Conservation (phyloP, 495 filamentous ascomycete species). For the Annulohypoxylon nitens region DNA sequence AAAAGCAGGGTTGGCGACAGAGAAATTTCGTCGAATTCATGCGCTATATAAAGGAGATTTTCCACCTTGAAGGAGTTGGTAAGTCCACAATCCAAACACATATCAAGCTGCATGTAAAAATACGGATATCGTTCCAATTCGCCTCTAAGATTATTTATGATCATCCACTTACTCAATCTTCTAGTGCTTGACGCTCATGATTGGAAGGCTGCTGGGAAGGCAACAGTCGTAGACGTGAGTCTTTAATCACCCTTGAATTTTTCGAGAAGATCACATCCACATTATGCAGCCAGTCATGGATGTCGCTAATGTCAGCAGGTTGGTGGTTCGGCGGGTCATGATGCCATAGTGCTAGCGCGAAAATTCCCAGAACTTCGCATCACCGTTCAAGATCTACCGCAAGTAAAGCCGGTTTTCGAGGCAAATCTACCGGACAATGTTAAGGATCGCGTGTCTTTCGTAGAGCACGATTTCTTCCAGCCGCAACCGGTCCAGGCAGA, state of each 20-base stretch:
- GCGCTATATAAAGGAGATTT: constrained; percentile 49
- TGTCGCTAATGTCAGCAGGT: constrained; percentile 38
- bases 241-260: neutral
- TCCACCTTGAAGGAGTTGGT: constrained; percentile 47
- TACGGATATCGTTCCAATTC: neutral
- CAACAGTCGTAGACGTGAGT: constrained; percentile 54
- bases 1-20: constrained; percentile 49
- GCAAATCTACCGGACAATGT: constrained; percentile 49
- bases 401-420: constrained; percentile 47
- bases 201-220: constrained; percentile 50
- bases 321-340: constrained; percentile 49
- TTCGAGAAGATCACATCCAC: neutral
- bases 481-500: constrained; percentile 65
- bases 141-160: neutral
- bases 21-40: constrained; percentile 51
- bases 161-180: constrained; percentile 7
- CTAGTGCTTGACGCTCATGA: constrained; percentile 47
- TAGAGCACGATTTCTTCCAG: constrained; percentile 64
- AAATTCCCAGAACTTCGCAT: constrained; percentile 51
- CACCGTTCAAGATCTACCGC: constrained; percentile 55
- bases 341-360: constrained; percentile 46
- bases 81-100: constrained; percentile 7
- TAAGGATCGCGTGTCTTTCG: constrained; percentile 56
- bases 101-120: neutral
- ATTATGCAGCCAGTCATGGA: neutral